phyloP scores from a whole-genome alignment of 805 yeast genomes.

The Spathaspora passalidarum region DNA sequence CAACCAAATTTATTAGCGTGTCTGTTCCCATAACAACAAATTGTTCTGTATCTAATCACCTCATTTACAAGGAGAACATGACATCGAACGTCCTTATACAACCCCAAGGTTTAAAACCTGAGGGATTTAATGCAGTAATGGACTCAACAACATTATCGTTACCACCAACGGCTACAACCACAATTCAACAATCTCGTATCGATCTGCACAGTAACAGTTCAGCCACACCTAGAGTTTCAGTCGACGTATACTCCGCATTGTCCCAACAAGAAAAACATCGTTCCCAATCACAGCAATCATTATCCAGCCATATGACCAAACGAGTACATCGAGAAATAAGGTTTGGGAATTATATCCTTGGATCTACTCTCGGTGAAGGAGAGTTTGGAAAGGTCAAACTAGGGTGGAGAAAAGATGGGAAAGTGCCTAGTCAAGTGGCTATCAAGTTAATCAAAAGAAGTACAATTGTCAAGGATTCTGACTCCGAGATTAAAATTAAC shows the following conservation, averaged over 20 bases:
- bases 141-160: neutral
- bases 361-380: conserved; percentile 95
- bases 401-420: conserved; percentile 89
- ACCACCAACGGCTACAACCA: neutral
- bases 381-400: conserved; percentile 97
- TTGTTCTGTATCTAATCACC: neutral
- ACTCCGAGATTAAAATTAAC: conserved; percentile 83
- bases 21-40: neutral
- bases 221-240: neutral
- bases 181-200: neutral
- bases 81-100: conserved; percentile 1
- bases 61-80: neutral
- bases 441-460: conserved; percentile 89
- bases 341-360: conserved; percentile 87
- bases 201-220: neutral
- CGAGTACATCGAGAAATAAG: conserved; percentile 54
- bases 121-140: neutral
- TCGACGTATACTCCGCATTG: neutral
- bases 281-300: neutral
- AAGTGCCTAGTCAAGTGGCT: conserved; percentile 82
- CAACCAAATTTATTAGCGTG: neutral
- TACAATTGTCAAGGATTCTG: conserved; percentile 80
- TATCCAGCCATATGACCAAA: conserved; percentile 12
- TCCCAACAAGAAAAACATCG: neutral
- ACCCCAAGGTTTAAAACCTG: neutral